Percentiles rank a stretch among this genome's conserved stretches.
These are phyloP conservation scores for Penicillium argentinense DNA, from an alignment of 495 filamentous ascomycete species.

Conservation along the genomic window DNA sequence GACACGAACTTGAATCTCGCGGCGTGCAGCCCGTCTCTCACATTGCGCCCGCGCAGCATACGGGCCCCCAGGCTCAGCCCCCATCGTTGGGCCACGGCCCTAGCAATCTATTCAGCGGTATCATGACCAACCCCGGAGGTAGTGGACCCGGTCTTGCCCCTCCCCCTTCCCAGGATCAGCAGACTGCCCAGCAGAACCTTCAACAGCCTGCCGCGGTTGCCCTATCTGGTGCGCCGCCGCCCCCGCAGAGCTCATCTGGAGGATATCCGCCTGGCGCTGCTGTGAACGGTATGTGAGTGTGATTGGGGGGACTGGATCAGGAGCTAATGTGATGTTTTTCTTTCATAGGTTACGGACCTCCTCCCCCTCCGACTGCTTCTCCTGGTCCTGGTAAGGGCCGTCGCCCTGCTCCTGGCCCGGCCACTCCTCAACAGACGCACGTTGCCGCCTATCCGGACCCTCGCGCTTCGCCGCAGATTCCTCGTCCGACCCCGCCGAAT, in stretches of 20 bases:
- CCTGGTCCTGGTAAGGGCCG: conserved; percentile 75
- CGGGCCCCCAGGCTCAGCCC: conserved; percentile 78
- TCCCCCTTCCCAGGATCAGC: conserved; percentile 67
- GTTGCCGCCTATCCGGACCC: conserved; percentile 75
- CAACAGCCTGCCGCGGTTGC: conserved; percentile 59
- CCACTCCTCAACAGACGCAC: conserved; percentile 87
- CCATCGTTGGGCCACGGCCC: conserved; percentile 88
- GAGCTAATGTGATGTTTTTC: conserved; percentile 27
- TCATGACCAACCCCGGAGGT: conserved; percentile 87
- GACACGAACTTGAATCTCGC: conserved; percentile 84
- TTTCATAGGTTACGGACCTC: conserved; percentile 57
- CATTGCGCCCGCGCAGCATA: conserved; percentile 66
- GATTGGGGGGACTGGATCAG: conserved; percentile 14
- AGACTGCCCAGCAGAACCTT: conserved; percentile 59
- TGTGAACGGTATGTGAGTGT: conserved; percentile 62
- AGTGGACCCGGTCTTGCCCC: conserved; percentile 88
- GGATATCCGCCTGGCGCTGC: conserved; percentile 63
- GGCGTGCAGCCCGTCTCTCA: conserved; percentile 70
- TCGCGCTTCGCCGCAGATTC: conserved; percentile 79
- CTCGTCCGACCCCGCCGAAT: conserved; percentile 74
- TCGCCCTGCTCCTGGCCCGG: conserved; percentile 65
- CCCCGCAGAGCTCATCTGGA: conserved; percentile 56
- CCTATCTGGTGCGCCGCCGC: conserved; percentile 63
- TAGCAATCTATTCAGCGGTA: conserved; percentile 88
- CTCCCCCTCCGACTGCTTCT: conserved; percentile 82